Evolutionary conservation across 164 flowering plant genomes (phyloP), one percentile per base, ranked within the genome.

Genomic region (Vitis cinerea): DNA sequence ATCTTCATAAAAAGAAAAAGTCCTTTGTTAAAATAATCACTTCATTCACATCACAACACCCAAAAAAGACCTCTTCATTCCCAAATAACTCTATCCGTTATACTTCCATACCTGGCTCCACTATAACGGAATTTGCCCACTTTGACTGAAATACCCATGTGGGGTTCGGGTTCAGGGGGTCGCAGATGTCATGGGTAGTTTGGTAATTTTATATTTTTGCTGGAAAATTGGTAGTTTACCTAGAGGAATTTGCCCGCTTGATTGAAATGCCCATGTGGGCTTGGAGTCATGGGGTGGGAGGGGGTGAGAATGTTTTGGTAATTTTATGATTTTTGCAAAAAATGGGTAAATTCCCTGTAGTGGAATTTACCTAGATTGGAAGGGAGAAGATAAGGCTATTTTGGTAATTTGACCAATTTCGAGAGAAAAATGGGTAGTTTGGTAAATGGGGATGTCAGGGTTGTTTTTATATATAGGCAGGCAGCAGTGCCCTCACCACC

Each of bases 21-120:
- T 2, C 44, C 7, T 37, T 37, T 0, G 44, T 7, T 14, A 49
- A 68, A 52, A 71, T 4, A 9, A 68, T 16, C 58, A 54, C 58
- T 54, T 54, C 17, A 10, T 54, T 8, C 19, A 53, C 37, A 15
- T 23, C 61, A 60, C 47, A 17, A 29, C 8, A 55, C 23, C 31
- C 65, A 71, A 53, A 67, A 23, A 82, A 66, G 51, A 27, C 29
- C 48, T 27, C 54, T 65, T 72, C 71, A 69, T 74, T 69, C 44
- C 79, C 69, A 64, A 71, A 78, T 81, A 80, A 82, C 85, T 78
- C 61, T 80, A 85, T 84, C 88, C 87, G 83, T 85, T 80, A 71
- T 73, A 66, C 73, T 57, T 59, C 48, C 50, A 37, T 48, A 12
- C 49, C 17, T 63, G 70, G 70, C 66, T 51, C 61, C 50, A 58